Evolutionary conservation across 164 flowering plant species (phyloP), one percentile per base, ranked within the genome.

Genomic region (Sedum album): DNA sequence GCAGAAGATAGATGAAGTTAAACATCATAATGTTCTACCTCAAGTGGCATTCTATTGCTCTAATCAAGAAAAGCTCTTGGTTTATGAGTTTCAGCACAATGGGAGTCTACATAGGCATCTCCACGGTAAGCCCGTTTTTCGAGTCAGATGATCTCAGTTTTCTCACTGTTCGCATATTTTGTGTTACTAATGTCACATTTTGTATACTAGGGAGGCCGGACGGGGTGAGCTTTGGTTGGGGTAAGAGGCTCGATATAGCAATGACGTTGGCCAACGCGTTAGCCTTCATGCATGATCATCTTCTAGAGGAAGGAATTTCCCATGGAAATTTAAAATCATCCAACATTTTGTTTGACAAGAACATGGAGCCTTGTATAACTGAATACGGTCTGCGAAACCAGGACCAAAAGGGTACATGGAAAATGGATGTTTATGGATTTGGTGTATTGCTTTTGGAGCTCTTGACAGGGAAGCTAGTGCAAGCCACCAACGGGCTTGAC

Each of bases 401-500:
- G 26, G 57, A 49, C 57, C 57, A 49, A 49, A 49, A 49, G 10
- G 57, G 57, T 69, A 65, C 76, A 55, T 87, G 82, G 80, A 74
- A 79, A 68, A 73, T 64, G 35, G 95, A 89, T 48, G 63, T 81
- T 21, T 81, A 85, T 39, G 78, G 76, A 2, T 77, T 82, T 26
- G 90, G 90, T 0, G 79, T 84, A 39, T 73, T 89, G 28, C 86
- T 89, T 20, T 82, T 89, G 0, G 91, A 87, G 78, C 80, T 89
- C 15, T 76, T 87, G 0, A 87, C 92, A 1, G 89, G 96, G 28
- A 84, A 80, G 69, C 67, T 75, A 44, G 86, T 79, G 14, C 77
- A 83, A 51, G 73, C 60, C 4, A 31, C 64, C 49, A 80, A 80
- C 21, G 90, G 85, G 23, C 63, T 73, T 0, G 84, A 87, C 15